phyloP scores from a whole-genome alignment of 495 filamentous ascomycete species.

The Penicillium lagena region DNA sequence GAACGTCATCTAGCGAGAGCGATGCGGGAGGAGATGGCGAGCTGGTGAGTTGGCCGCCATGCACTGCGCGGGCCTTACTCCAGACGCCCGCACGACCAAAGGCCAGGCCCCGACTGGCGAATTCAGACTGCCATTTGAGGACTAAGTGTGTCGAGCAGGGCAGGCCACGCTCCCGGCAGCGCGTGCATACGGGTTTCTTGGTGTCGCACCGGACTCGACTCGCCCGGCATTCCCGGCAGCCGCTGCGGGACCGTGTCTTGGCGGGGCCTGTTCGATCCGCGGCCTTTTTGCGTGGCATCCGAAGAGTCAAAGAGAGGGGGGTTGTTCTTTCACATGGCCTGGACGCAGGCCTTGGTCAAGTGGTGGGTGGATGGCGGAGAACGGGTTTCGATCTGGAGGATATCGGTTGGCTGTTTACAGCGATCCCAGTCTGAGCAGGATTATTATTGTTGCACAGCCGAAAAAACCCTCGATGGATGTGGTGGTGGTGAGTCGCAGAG shows the following conservation, averaged over 20 bases:
- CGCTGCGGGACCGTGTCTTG: slow-evolving; percentile 39
- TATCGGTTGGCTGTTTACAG: too few relatives aligned
- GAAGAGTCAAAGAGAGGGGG: slow-evolving; percentile 3
- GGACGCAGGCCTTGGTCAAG: background rate
- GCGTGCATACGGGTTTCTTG: slow-evolving; percentile 34
- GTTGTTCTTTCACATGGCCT: slow-evolving; percentile 20
- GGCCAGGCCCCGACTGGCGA: slow-evolving; percentile 34
- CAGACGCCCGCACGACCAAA: slow-evolving; percentile 40
- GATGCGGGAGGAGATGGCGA: slow-evolving; percentile 8
- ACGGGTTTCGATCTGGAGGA: too few relatives aligned
- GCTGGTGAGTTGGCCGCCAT: slow-evolving; percentile 1
- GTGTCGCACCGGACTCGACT: slow-evolving; percentile 40
- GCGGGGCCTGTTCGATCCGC: slow-evolving; percentile 35
- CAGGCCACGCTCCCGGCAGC: slow-evolving; percentile 31
- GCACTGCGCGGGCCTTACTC: slow-evolving; percentile 24
- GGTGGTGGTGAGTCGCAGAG: too few relatives aligned
- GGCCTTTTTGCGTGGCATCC: slow-evolving; percentile 41
- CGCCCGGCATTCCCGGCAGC: slow-evolving; percentile 38
- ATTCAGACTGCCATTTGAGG: slow-evolving; percentile 43
- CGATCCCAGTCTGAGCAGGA: too few relatives aligned
- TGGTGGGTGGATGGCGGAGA: background rate
- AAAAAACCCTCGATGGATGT: too few relatives aligned
- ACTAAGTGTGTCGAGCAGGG: slow-evolving; percentile 33
- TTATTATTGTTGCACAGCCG: too few relatives aligned
- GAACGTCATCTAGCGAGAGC: slow-evolving; percentile 10